Percentiles rank a stretch among this genome's conserved stretches.
Evolutionary conservation across 352 stramenopile genomes (phyloP).

Genomic region (Phytopythium helicoides): DNA sequence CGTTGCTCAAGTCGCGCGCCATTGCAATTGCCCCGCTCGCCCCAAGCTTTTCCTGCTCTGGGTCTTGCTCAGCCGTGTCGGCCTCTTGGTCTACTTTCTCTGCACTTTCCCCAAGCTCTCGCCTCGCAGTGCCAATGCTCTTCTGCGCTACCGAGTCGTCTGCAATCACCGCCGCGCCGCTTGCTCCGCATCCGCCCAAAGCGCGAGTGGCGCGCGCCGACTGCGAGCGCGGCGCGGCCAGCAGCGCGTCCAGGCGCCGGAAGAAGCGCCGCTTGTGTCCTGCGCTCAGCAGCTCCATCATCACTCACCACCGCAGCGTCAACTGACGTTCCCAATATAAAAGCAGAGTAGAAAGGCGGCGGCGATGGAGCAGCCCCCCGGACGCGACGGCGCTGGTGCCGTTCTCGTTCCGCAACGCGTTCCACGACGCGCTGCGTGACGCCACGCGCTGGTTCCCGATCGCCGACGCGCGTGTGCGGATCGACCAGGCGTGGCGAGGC

Average conservation of each 20-base stretch:
- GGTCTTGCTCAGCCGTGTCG: too few relatives aligned
- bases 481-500: conserved; percentile 75
- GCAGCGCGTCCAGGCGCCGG: conserved; percentile 35
- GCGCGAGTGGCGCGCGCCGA: conserved; percentile 6
- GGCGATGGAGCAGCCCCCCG: too few relatives aligned
- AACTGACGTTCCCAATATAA: too few relatives aligned
- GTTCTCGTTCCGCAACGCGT: conserved; percentile 72
- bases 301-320: too few relatives aligned
- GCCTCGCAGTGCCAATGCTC: too few relatives aligned
- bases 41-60: too few relatives aligned
- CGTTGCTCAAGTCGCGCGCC: conserved; percentile 4
- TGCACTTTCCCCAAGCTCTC: too few relatives aligned
- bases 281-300: conserved; percentile 30
- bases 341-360: too few relatives aligned
- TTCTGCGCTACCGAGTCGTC: too few relatives aligned
- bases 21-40: too few relatives aligned
- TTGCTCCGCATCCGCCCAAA: conserved; percentile 6
- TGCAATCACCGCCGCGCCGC: too few relatives aligned
- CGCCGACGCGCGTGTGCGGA: conserved; percentile 45
- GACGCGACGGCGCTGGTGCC: conserved; percentile 38
- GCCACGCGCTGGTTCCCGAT: conserved; percentile 66
- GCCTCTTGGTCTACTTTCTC: too few relatives aligned
- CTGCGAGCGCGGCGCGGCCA: conserved; percentile 5
- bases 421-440: conserved; percentile 73
- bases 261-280: conserved; percentile 51